Evolutionary conservation across 2,329 filamentous ascomycete species (phyloP).

Genomic region (Blumeria hordei): DNA sequence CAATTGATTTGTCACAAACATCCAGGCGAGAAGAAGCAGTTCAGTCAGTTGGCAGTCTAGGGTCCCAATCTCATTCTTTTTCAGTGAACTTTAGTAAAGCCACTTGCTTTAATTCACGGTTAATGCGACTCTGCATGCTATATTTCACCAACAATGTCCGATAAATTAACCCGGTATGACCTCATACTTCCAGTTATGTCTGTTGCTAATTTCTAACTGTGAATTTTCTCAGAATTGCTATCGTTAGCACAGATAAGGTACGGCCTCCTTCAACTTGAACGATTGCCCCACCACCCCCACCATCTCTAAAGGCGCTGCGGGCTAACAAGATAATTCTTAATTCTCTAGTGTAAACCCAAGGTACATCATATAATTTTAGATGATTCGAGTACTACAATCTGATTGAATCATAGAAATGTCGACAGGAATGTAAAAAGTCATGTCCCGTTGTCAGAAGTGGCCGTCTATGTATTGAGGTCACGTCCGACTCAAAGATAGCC

Average conservation of each 20-base stretch:
- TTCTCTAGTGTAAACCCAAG: slow-evolving; percentile 61
- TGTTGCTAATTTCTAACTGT: slow-evolving; percentile 3
- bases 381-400: not conserved
- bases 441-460: slow-evolving; percentile 93
- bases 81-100: no score
- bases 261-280: slow-evolving; percentile 12
- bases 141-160: slow-evolving; percentile 36
- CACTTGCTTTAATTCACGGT: no score
- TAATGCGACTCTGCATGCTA: no score
- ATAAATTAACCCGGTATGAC: slow-evolving; percentile 79
- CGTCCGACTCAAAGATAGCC: slow-evolving; percentile 69
- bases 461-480: slow-evolving; percentile 93
- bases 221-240: slow-evolving; percentile 55
- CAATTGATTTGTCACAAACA: no score
- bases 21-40: no score
- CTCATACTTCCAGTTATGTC: not conserved
- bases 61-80: no score
- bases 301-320: slow-evolving; percentile 7
- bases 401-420: slow-evolving; percentile 50
- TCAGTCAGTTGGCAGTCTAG: no score
- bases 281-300: slow-evolving; percentile 19
- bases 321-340: slow-evolving; percentile 17
- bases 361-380: slow-evolving; percentile 19
- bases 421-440: slow-evolving; percentile 97
- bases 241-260: slow-evolving; percentile 97